phyloP scores from a whole-genome alignment of 2,329 filamentous ascomycete genomes.

The Davidsoniella neocaledoniae region DNA sequence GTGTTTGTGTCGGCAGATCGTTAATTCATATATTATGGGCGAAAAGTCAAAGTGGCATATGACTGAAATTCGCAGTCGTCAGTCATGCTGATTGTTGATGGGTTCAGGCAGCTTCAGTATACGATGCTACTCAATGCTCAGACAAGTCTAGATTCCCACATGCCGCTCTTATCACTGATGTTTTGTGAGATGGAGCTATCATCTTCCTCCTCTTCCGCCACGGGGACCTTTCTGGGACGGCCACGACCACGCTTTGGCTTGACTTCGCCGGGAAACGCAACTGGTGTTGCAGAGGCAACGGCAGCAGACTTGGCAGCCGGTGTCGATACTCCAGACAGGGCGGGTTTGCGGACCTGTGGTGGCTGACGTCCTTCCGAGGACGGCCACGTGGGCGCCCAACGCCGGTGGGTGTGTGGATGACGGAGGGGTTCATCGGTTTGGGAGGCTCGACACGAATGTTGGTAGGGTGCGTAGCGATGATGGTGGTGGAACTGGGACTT shows the following conservation, averaged over 20 bases:
- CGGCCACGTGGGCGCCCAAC: constrained; percentile 32
- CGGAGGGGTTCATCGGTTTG: no score
- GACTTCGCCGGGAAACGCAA: constrained; percentile 9
- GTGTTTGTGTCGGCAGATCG: no score
- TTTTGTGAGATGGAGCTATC: no score
- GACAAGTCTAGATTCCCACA: no score
- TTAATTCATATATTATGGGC: no score
- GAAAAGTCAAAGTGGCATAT: not conserved
- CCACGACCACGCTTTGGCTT: constrained; percentile 11
- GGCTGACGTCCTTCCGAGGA: constrained; percentile 24
- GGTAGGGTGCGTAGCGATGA: not conserved
- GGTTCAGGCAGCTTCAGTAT: no score
- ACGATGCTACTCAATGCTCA: no score
- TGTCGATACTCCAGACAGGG: not conserved
- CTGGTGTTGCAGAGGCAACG: not conserved
- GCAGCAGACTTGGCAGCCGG: not conserved
- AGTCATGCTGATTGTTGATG: not conserved
- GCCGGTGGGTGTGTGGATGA: constrained; percentile 10
- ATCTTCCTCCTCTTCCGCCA: no score
- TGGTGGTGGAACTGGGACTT: not conserved
- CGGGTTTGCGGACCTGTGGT: not conserved
- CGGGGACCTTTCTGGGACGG: constrained; percentile 15
- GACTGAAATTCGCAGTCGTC: not conserved
- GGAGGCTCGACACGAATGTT: no score
- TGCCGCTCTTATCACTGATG: no score